phyloP scores from a whole-genome alignment of 108 stramenopile genomes.

The Stephanodiscus minutulus region DNA sequence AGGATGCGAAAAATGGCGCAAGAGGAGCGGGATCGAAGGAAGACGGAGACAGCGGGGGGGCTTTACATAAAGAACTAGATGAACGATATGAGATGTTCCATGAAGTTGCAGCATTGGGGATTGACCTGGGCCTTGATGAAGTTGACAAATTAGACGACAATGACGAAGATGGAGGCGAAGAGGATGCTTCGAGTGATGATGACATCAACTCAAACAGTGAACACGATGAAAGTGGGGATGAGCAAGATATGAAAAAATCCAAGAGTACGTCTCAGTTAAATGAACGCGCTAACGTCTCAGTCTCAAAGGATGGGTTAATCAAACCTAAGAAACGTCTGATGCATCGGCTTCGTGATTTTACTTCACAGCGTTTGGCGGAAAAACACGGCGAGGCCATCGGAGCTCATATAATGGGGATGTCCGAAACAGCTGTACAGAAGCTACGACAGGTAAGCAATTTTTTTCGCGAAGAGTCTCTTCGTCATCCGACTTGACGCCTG shows the following conservation, averaged over 20 bases:
- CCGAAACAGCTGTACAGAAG: slow-evolving; percentile 62
- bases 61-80: slow-evolving; percentile 21
- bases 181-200: slow-evolving; percentile 5
- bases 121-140: slow-evolving; percentile 25
- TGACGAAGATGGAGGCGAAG: slow-evolving; percentile 18
- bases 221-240: slow-evolving; percentile 3
- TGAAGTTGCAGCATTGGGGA: slow-evolving; percentile 33
- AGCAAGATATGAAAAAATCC: not conserved
- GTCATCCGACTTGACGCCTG: not conserved
- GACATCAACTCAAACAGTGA: not conserved
- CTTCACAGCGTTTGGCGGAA: slow-evolving; percentile 70
- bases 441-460: slow-evolving; percentile 50
- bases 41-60: slow-evolving; percentile 29
- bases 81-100: slow-evolving; percentile 39
- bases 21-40: slow-evolving; percentile 9
- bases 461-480: not conserved
- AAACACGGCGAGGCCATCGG: slow-evolving; percentile 79
- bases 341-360: slow-evolving; percentile 71
- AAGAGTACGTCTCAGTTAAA: not conserved
- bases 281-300: slow-evolving; percentile 8
- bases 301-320: slow-evolving; percentile 14
- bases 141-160: slow-evolving; percentile 24
- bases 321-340: slow-evolving; percentile 48
- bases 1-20: slow-evolving; percentile 3
- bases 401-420: slow-evolving; percentile 73